phyloP scores from a whole-genome alignment of 1,284 basidiomycete species.

The Apiotrichum mycotoxinovorans region DNA sequence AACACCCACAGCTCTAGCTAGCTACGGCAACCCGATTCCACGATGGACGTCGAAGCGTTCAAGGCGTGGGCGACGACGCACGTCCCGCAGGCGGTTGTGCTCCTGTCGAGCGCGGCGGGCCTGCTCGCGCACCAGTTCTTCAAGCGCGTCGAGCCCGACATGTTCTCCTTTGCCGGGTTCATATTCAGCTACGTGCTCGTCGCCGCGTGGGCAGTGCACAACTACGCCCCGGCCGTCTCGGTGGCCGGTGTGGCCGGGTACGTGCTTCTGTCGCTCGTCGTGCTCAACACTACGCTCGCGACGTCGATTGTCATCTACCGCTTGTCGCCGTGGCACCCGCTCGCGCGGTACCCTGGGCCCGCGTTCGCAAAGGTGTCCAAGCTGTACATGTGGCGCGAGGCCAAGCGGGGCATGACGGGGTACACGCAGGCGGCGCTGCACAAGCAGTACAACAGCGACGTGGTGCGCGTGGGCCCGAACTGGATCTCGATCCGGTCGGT shows the following conservation, averaged over 20 bases:
- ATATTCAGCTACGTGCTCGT: neutral
- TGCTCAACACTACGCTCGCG: neutral
- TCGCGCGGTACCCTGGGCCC: slow-evolving; percentile 9
- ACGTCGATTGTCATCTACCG: slow-evolving; percentile 5
- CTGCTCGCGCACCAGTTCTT: slow-evolving; percentile 5
- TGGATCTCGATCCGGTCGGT: slow-evolving; percentile 78
- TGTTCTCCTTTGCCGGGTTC: slow-evolving; percentile 1
- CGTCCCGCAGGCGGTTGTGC: neutral
- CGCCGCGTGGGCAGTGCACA: neutral
- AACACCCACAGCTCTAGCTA: too few relatives aligned
- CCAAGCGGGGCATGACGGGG: slow-evolving; percentile 7
- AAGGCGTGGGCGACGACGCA: neutral
- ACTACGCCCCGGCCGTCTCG: neutral
- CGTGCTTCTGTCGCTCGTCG: neutral
- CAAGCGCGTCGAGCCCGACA: slow-evolving; percentile 8
- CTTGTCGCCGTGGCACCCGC: slow-evolving; percentile 13
- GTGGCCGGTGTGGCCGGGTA: neutral
- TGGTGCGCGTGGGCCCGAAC: slow-evolving; percentile 83
- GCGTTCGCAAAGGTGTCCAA: slow-evolving; percentile 7
- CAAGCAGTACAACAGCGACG: slow-evolving; percentile 23
- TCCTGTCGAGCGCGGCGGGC: neutral
- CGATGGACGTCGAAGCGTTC: neutral
- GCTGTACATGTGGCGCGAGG: slow-evolving; percentile 9
- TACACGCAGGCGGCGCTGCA: slow-evolving; percentile 11
- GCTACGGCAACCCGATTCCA: too few relatives aligned